These are phyloP conservation scores for Neurospora sp. DNA, from an alignment of 495 filamentous ascomycete genomes.

Conservation along the genomic window DNA sequence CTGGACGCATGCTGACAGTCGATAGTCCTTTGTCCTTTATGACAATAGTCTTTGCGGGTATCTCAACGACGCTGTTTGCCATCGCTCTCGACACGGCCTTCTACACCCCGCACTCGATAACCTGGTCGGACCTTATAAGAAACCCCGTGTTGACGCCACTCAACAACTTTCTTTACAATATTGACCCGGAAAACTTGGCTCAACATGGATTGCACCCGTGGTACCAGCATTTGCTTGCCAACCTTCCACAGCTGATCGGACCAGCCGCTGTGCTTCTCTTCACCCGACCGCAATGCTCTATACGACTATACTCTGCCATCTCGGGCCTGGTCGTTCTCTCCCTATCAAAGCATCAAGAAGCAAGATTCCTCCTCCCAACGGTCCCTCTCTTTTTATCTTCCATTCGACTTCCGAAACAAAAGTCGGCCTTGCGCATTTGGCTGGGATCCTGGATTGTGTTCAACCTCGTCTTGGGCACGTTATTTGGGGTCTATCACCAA, in stretches of 20 bases:
- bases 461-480: conserved; percentile 62
- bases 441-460: conserved; percentile 68
- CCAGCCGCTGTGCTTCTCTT: conserved; percentile 67
- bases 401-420: conserved; percentile 55
- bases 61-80: conserved; percentile 56
- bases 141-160: conserved; percentile 74
- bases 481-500: conserved; percentile 94
- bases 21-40: conserved; percentile 58
- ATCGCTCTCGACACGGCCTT: conserved; percentile 76
- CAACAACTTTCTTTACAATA: conserved; percentile 89
- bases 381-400: conserved; percentile 85
- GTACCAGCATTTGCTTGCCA: conserved; percentile 80
- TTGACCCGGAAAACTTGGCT: conserved; percentile 63
- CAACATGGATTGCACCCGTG: conserved; percentile 84
- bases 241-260: conserved; percentile 84
- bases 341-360: conserved; percentile 85
- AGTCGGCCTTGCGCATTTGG: conserved; percentile 43
- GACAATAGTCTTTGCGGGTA: conserved; percentile 46
- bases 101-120: conserved; percentile 51
- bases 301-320: conserved; percentile 66
- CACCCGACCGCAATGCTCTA: conserved; percentile 41
- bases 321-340: conserved; percentile 74
- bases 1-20: conserved; percentile 14
- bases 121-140: conserved; percentile 43
- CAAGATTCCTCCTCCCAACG: conserved; percentile 81